Base-by-base conservation (phyloP, 441 rosid genomes). In the Rhodomyrtus psidioides region DNA sequence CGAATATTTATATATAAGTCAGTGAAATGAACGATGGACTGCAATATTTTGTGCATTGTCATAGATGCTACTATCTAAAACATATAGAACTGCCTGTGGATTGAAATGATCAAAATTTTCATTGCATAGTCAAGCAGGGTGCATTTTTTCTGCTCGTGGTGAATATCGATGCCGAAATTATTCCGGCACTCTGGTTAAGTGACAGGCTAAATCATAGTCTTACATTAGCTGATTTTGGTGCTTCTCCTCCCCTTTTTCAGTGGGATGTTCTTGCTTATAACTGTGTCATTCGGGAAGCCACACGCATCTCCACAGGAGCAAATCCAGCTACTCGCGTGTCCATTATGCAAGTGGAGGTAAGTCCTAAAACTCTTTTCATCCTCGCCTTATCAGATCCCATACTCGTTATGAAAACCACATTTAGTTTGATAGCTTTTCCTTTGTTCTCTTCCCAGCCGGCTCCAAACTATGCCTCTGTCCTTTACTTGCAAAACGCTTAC, bases 401-500 rank as follows among this genome's bases (percentile, higher is more conserved):
- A 53, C 51, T 54, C 27, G 6, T 13, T 74, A 46, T 10, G 34
- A 65, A 19, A 23, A 8, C 70, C 21, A 42, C 23, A 46, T 10
- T 57, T 58, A 8, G 60, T 21, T 17, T 28, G 5, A 62, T 12
- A 28, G 54, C 51, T 53, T 51, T 39, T 42, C 17, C n/a, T 21
- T 28, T 4, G 27, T 53, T 19, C 10, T 27, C 44, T 49, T 79
- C 42, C 81, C 53, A 91, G 92, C 55, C 86, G 57, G 55, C 84
- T 57, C 51, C 55, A 17, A 86, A 55, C 55, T 13, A 53, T 26
- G 30, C 83, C 3, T 91, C 84, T 30, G 88, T 86, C 5, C 24
- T 91, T 46, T 88, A 92, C 88, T 75, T 92, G 57, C 94, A 94
- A 88, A 92, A 92, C 83, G 89, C 88, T 85, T 92, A 85, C 89